A percentile compares a stretch with the other conserved stretches of the same genome.
These are phyloP conservation scores for Purshia tridentata DNA, from an alignment of 306 rosid species.

Conservation along the genomic window DNA sequence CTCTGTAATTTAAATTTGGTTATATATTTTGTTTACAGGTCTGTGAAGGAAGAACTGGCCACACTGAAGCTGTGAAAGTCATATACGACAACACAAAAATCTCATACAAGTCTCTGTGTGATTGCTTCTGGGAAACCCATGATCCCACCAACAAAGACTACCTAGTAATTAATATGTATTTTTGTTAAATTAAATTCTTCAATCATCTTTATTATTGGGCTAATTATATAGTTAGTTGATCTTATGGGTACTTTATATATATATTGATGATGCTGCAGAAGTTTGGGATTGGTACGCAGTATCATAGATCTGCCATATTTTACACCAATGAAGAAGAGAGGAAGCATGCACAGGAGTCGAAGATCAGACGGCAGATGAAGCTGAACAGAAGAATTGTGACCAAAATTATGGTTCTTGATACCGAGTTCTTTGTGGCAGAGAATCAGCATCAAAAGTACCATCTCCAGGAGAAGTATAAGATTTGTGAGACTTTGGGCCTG, in stretches of 20 bases:
- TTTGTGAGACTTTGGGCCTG: slow-evolving; percentile 24
- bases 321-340: slow-evolving; percentile 25
- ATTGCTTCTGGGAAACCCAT: slow-evolving; percentile 25
- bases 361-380: slow-evolving; percentile 37
- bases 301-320: slow-evolving; percentile 28
- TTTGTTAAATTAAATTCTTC: too few relatives aligned
- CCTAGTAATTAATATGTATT: slow-evolving; percentile 10
- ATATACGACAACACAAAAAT: slow-evolving; percentile 13
- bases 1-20: too few relatives aligned
- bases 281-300: slow-evolving; percentile 12
- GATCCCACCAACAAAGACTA: slow-evolving; percentile 26
- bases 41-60: slow-evolving; percentile 29
- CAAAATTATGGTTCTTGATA: slow-evolving; percentile 13
- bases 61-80: slow-evolving; percentile 30
- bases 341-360: slow-evolving; percentile 26
- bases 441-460: slow-evolving; percentile 27
- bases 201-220: background rate
- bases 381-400: slow-evolving; percentile 35
- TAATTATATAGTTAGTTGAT: background rate
- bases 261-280: background rate
- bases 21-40: slow-evolving; percentile 5
- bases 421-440: slow-evolving; percentile 23
- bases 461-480: slow-evolving; percentile 14
- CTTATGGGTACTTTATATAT: background rate
- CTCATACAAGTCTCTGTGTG: slow-evolving; percentile 20